A percentile compares a stretch with the other conserved stretches of the same genome.
Conservation (phyloP, 495 filamentous ascomycete species). For the Podospora sp. region DNA sequence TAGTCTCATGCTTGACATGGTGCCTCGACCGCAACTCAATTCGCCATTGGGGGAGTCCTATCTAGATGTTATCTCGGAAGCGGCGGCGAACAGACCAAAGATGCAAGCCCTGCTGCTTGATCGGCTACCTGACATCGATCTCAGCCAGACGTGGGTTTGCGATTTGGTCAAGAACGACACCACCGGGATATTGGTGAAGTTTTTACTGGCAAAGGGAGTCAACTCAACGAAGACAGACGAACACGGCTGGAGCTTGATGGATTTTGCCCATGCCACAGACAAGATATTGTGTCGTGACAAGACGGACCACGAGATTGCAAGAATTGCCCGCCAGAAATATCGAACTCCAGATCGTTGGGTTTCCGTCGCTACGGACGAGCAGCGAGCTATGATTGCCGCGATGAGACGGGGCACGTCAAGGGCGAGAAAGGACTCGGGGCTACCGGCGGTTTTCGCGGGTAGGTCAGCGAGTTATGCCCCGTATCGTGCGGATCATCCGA, state of each 20-base stretch:
- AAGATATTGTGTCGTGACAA: background rate
- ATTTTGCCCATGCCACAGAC: conserved; percentile 13
- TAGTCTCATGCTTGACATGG: conserved; percentile 2
- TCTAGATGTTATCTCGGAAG: background rate
- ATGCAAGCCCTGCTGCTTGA: background rate
- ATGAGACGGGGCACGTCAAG: background rate
- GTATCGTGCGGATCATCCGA: conserved; percentile 9
- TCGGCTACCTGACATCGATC: background rate
- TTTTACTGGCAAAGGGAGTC: background rate
- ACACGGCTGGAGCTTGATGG: conserved; percentile 15
- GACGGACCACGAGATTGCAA: conserved; percentile 3
- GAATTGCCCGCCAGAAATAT: background rate
- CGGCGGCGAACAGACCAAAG: background rate
- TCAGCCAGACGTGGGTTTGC: background rate
- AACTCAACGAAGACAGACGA: background rate
- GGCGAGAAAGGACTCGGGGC: background rate
- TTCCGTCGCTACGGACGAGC: background rate
- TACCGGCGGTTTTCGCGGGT: background rate
- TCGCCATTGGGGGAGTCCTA: background rate
- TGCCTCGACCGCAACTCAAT: background rate
- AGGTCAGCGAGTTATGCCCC: background rate
- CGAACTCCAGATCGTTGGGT: background rate
- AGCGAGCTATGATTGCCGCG: background rate
- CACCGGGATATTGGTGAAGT: background rate
- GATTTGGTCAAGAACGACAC: conserved; percentile 9